Percentiles rank a stretch among this genome's conserved stretches.
Conservation (phyloP, 2,329 filamentous ascomycete species). For the Colletotrichum paranaense region DNA sequence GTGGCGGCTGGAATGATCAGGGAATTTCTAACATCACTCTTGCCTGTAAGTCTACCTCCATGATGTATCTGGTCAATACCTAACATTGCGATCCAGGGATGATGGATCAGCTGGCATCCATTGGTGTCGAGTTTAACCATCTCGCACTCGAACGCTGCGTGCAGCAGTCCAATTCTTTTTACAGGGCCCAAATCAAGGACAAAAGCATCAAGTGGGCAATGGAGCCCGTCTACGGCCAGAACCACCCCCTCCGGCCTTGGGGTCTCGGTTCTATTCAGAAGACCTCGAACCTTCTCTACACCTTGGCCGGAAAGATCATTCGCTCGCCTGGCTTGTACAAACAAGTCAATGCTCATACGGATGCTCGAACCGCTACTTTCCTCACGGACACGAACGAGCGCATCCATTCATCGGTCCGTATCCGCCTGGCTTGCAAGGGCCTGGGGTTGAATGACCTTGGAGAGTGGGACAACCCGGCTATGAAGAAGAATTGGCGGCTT, state of each 20-base stretch:
- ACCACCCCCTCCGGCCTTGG: slow-evolving; percentile 61
- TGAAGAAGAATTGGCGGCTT: slow-evolving; percentile 57
- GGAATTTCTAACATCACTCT: slow-evolving; percentile 54
- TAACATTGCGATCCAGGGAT: slow-evolving; percentile 53
- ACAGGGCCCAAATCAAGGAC: slow-evolving; percentile 40
- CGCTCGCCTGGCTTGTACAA: slow-evolving; percentile 62
- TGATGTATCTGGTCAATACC: not conserved
- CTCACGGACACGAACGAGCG: slow-evolving; percentile 66
- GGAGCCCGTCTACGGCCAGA: slow-evolving; percentile 58
- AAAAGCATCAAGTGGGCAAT: slow-evolving; percentile 53
- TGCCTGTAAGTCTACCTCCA: slow-evolving; percentile 46
- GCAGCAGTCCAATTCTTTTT: slow-evolving; percentile 40
- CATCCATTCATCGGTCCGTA: slow-evolving; percentile 64
- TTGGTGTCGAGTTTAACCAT: slow-evolving; percentile 62
- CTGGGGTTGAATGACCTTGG: slow-evolving; percentile 60
- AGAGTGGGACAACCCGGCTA: slow-evolving; percentile 58
- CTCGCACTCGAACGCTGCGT: slow-evolving; percentile 54
- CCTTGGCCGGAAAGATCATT: slow-evolving; percentile 53
- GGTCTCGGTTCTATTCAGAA: slow-evolving; percentile 57
- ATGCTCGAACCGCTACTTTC: slow-evolving; percentile 48
- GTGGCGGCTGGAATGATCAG: slow-evolving; percentile 72
- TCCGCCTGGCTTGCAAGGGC: slow-evolving; percentile 63
- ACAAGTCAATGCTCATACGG: slow-evolving; percentile 54
- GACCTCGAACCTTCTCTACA: slow-evolving; percentile 53
- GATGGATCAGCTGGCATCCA: slow-evolving; percentile 65